Conservation (phyloP, 208 protist species). For the Crithidia sp. region DNA sequence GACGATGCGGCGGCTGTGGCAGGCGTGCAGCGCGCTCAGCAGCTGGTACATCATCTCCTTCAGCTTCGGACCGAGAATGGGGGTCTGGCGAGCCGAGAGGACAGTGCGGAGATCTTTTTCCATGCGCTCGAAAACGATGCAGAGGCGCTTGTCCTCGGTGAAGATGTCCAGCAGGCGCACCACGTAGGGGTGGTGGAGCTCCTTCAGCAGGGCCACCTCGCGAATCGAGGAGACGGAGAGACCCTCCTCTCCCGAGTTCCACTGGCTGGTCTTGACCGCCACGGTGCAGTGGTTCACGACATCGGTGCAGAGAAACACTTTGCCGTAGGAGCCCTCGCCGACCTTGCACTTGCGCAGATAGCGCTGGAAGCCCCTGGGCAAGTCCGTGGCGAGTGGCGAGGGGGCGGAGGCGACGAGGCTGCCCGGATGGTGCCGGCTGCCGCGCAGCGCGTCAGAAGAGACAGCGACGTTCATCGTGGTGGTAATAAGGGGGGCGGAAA, state of each 20-base stretch:
- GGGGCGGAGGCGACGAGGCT: not conserved
- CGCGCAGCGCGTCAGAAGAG: constrained; percentile 7
- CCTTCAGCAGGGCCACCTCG: constrained; percentile 92
- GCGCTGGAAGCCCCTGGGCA: constrained; percentile 40
- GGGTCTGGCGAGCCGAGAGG: constrained; percentile 78
- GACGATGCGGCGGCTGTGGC: constrained; percentile 86
- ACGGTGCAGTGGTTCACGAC: constrained; percentile 61
- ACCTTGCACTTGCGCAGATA: constrained; percentile 94
- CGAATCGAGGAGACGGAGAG: constrained; percentile 92
- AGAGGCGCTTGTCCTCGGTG: constrained; percentile 92
- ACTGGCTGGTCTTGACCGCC: constrained; percentile 83
- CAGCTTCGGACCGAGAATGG: constrained; percentile 62
- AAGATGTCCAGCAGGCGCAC: constrained; percentile 96
- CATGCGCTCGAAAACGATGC: constrained; percentile 98
- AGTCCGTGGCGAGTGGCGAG: not conserved
- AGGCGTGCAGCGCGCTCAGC: constrained; percentile 78
- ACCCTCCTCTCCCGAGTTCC: constrained; percentile 84
- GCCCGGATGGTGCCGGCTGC: not conserved
- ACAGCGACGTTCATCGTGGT: constrained; percentile 10
- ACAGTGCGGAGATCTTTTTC: constrained; percentile 96
- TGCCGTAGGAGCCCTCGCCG: constrained; percentile 97
- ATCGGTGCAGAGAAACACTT: constrained; percentile 96
- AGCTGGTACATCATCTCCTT: constrained; percentile 85
- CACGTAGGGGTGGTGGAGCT: constrained; percentile 92
- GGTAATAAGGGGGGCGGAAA: too few relatives aligned